Evolutionary conservation across 257 asterid species (phyloP).

Genomic region (Coffea eugenioides): DNA sequence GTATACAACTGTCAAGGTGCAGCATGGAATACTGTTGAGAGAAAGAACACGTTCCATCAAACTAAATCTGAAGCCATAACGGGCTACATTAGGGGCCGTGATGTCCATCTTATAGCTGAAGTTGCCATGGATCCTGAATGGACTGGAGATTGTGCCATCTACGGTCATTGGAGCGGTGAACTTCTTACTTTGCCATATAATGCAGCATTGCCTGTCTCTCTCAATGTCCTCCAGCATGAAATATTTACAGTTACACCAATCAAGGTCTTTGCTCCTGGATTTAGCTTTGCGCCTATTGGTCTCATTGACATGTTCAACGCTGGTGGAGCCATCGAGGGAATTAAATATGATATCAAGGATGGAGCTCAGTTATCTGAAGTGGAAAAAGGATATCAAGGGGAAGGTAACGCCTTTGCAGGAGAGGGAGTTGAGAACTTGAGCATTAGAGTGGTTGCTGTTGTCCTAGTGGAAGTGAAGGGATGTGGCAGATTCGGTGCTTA

Average conservation of each 20-base stretch:
- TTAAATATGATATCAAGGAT: constrained; percentile 40
- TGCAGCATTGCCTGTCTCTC: constrained; percentile 66
- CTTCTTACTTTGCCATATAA: constrained; percentile 44
- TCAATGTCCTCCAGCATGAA: constrained; percentile 81
- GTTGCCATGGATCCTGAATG: constrained; percentile 54
- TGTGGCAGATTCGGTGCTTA: constrained; percentile 75
- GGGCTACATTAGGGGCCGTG: constrained; percentile 65
- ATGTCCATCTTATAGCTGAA: constrained; percentile 64
- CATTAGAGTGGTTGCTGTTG: constrained; percentile 40
- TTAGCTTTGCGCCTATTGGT: constrained; percentile 67
- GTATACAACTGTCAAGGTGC: constrained; percentile 96
- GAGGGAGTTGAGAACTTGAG: constrained; percentile 33
- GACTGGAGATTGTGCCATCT: constrained; percentile 63
- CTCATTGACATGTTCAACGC: constrained; percentile 79
- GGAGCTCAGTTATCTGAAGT: constrained; percentile 34
- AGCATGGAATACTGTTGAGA: constrained; percentile 69
- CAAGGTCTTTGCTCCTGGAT: constrained; percentile 41
- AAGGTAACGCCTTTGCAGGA: constrained; percentile 20
- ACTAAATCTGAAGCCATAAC: constrained; percentile 55
- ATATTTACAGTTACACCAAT: constrained; percentile 66
- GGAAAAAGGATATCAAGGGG: constrained; percentile 24
- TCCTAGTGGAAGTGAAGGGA: constrained; percentile 59
- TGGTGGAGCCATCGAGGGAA: constrained; percentile 73
- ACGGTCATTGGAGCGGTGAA: constrained; percentile 41
- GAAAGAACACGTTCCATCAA: constrained; percentile 74